phyloP scores from a whole-genome alignment of 73 alveolate species.

The Tetrahymena malaccensis region DNA sequence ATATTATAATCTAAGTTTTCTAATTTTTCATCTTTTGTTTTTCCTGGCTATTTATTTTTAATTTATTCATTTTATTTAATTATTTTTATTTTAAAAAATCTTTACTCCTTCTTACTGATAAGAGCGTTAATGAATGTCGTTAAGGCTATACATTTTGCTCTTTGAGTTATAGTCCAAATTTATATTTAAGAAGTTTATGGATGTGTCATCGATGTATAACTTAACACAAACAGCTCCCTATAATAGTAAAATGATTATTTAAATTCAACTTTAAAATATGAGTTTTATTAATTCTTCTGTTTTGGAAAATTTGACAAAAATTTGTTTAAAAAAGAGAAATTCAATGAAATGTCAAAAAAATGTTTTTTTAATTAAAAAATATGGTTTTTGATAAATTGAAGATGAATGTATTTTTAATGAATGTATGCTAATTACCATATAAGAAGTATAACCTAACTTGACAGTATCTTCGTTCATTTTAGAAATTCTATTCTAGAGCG shows the following conservation, averaged over 20 bases:
- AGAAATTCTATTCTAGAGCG: neutral
- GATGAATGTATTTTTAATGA: neutral
- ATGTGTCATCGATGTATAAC: conserved; percentile 32
- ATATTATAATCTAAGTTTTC: conserved; percentile 31
- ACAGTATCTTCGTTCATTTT: neutral
- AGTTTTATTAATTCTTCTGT: too few species aligned
- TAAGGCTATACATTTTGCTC: neutral
- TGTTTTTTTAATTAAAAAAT: too few species aligned
- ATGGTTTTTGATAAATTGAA: too few species aligned
- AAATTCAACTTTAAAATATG: too few species aligned
- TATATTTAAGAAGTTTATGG: conserved; percentile 1
- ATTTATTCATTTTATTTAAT: neutral
- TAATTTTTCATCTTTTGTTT: conserved; percentile 26
- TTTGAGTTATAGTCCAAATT: conserved; percentile 22
- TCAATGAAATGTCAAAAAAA: too few species aligned
- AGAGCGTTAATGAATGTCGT: conserved; percentile 10
- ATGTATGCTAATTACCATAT: neutral
- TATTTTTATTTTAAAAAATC: neutral
- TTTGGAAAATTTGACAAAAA: neutral
- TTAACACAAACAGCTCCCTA: conserved; percentile 31
- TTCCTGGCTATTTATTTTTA: neutral
- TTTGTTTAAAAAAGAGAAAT: too few species aligned
- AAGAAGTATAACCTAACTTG: neutral
- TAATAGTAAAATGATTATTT: neutral
- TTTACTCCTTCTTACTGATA: conserved; percentile 4